phyloP scores from a whole-genome alignment of 2,329 filamentous ascomycete genomes.

The Pyricularia sp. region DNA sequence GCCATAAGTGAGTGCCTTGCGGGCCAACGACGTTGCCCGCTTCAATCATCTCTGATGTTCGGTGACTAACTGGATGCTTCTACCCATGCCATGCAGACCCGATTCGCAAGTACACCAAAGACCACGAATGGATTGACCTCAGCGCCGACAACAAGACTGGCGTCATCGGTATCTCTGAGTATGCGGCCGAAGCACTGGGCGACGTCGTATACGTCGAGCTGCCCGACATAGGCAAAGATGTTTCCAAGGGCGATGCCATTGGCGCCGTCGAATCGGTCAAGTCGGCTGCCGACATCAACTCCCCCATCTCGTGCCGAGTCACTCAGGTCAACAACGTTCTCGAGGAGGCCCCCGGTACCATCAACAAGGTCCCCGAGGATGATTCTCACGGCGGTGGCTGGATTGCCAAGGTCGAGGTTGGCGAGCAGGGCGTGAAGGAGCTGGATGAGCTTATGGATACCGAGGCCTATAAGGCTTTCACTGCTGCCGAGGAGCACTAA shows the following conservation, averaged over 20 bases:
- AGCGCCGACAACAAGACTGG: slow-evolving; percentile 71
- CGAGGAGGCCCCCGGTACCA: slow-evolving; percentile 71
- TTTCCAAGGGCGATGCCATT: slow-evolving; percentile 67
- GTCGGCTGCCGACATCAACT: slow-evolving; percentile 93
- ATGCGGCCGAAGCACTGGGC: slow-evolving; percentile 82
- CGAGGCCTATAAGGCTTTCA: slow-evolving; percentile 67
- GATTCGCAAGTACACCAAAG: slow-evolving; percentile 81
- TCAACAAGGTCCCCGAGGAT: slow-evolving; percentile 84
- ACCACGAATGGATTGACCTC: slow-evolving; percentile 97
- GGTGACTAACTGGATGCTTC: not conserved
- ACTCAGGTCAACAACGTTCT: slow-evolving; percentile 59
- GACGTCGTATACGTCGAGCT: slow-evolving; percentile 98
- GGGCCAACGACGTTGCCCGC: not conserved
- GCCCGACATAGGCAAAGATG: slow-evolving; percentile 54
- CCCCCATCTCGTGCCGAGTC: slow-evolving; percentile 68
- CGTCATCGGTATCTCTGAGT: slow-evolving; percentile 73
- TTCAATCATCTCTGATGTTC: not conserved
- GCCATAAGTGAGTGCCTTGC: slow-evolving; percentile 24
- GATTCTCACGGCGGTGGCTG: slow-evolving; percentile 66
- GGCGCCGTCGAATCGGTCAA: slow-evolving; percentile 98
- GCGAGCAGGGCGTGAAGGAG: slow-evolving; percentile 51
- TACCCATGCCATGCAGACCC: slow-evolving; percentile 29
- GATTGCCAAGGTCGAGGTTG: slow-evolving; percentile 79
- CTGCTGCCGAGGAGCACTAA: slow-evolving; percentile 29
- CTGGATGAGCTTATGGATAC: slow-evolving; percentile 65